phyloP scores from a whole-genome alignment of 176 grass and related monocot species.

The Musa troglodytarum region DNA sequence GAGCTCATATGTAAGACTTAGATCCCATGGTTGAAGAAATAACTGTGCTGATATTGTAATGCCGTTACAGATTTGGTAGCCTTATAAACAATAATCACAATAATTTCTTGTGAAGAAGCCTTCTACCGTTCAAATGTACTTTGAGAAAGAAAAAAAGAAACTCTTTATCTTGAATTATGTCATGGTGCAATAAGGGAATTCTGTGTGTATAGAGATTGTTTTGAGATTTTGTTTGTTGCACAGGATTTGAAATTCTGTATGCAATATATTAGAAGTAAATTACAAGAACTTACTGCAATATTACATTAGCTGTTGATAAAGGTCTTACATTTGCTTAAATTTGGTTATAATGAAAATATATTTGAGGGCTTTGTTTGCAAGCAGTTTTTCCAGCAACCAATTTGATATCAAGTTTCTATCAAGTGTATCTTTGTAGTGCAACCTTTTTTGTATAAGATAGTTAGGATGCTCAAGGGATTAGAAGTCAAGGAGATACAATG shows the following conservation, averaged over 20 bases:
- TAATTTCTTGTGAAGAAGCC: neutral
- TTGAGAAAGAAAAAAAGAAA: neutral
- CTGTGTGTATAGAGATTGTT: neutral
- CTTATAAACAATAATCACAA: neutral
- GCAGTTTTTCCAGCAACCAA: neutral
- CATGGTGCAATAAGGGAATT: neutral
- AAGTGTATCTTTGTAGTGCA: neutral
- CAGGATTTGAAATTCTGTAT: neutral
- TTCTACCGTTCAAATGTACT: neutral
- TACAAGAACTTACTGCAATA: neutral
- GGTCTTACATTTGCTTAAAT: neutral
- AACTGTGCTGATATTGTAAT: too few species aligned
- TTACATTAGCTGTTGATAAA: neutral
- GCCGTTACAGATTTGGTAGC: too few species aligned
- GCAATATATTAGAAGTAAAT: neutral
- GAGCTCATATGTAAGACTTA: neutral
- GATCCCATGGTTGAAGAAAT: neutral
- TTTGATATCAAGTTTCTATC: neutral
- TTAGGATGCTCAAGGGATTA: neutral
- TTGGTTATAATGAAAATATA: neutral
- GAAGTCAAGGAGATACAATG: neutral
- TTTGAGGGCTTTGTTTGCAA: neutral
- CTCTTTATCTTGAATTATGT: neutral
- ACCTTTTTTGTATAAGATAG: neutral
- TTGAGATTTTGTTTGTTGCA: neutral